A percentile compares a stretch with the other conserved stretches of the same genome.
Conservation (phyloP, 2,329 filamentous ascomycete genomes). For the Stagonosporopsis chrysanthemi region DNA sequence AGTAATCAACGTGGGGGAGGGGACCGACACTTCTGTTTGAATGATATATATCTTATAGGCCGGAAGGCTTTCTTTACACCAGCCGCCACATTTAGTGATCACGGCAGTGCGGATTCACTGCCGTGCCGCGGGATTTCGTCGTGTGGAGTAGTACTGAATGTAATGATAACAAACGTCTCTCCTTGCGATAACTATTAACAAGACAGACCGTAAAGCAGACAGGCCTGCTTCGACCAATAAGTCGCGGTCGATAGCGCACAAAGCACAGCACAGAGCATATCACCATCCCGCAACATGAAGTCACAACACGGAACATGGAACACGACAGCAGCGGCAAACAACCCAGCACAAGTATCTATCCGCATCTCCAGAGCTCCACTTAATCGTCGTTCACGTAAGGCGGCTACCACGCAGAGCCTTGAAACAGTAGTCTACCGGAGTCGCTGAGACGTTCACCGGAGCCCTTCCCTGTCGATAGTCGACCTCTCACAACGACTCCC, state of each 20-base stretch:
- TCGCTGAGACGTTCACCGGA: conserved; percentile 7
- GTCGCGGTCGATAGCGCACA: background rate
- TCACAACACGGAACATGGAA: background rate
- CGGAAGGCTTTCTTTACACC: background rate
- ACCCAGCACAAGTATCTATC: background rate
- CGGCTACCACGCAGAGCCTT: conserved; percentile 5
- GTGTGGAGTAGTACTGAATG: background rate
- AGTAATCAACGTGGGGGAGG: background rate
- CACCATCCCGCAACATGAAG: background rate
- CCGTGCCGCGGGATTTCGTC: background rate
- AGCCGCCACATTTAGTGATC: background rate
- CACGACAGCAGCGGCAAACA: background rate
- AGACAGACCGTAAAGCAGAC: no score
- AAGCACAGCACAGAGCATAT: background rate
- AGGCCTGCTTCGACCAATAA: background rate
- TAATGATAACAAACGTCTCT: background rate
- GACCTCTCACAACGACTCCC: background rate
- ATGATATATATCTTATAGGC: conserved; percentile 3
- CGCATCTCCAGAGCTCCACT: background rate
- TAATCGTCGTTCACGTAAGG: conserved; percentile 8
- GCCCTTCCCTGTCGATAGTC: background rate
- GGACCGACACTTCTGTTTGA: conserved; percentile 1
- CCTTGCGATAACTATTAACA: background rate
- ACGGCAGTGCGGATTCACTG: background rate
- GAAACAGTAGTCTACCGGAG: conserved; percentile 11